phyloP scores from a whole-genome alignment of 2,329 filamentous ascomycete species.

The Boeremia exigua region DNA sequence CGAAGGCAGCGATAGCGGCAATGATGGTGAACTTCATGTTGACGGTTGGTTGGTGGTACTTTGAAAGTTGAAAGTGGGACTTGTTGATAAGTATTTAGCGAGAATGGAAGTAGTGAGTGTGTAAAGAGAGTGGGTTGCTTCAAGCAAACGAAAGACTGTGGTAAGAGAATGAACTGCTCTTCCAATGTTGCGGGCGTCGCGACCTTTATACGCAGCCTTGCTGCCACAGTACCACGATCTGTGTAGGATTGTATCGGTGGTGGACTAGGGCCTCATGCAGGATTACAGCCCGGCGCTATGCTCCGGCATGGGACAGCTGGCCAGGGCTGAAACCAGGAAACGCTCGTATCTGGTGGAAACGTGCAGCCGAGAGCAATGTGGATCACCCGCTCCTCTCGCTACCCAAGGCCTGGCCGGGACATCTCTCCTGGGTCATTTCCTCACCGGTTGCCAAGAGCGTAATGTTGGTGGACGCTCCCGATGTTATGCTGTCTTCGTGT shows the following conservation, averaged over 20 bases:
- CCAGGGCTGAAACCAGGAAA: constrained; percentile 15
- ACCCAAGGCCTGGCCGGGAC: not conserved
- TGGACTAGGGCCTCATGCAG: constrained; percentile 14
- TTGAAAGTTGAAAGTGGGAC: constrained; percentile 19
- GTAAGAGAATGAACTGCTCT: constrained; percentile 18
- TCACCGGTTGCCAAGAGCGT: constrained; percentile 2
- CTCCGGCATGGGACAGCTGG: constrained; percentile 2
- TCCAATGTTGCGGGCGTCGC: not conserved
- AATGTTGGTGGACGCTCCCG: not conserved
- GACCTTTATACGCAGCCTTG: constrained; percentile 9
- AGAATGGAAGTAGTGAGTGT: constrained; percentile 26
- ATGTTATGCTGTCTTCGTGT: constrained; percentile 1
- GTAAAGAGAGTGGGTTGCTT: constrained; percentile 29
- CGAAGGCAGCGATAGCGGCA: constrained; percentile 37
- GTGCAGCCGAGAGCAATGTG: not conserved
- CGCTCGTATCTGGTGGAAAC: not conserved
- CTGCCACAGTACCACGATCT: not conserved
- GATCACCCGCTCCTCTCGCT: not conserved
- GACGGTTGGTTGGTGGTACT: constrained; percentile 24
- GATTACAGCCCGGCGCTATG: constrained; percentile 15
- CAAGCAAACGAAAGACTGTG: constrained; percentile 32
- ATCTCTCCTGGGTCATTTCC: constrained; percentile 1
- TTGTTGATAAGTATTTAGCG: constrained; percentile 26
- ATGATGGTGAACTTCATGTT: constrained; percentile 44
- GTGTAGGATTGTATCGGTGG: constrained; percentile 1